Conservation (phyloP, 1,284 basidiomycete species). For the Malassezia furfur region DNA sequence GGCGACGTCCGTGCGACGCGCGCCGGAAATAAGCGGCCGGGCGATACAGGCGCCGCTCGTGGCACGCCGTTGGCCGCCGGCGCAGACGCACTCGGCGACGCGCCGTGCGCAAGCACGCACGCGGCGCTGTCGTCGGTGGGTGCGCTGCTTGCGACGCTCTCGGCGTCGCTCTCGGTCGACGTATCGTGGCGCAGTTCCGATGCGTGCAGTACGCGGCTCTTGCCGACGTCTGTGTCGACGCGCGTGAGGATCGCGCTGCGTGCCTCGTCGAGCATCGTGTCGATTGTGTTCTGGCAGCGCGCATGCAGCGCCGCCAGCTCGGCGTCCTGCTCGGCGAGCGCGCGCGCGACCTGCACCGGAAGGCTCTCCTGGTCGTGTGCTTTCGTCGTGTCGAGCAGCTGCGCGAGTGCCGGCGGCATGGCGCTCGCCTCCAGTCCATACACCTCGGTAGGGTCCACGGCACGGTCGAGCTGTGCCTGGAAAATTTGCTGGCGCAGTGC, state of each 20-base stretch:
- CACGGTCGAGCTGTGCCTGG: not conserved
- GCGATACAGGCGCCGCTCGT: no score
- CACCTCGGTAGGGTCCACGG: slow-evolving; percentile 10
- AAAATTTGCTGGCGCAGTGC: slow-evolving; percentile 32
- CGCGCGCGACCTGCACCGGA: slow-evolving; percentile 1
- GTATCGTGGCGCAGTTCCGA: slow-evolving; percentile 25
- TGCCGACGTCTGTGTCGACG: slow-evolving; percentile 20
- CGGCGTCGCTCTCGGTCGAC: no score
- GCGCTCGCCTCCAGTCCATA: not conserved
- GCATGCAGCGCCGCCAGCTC: slow-evolving; percentile 30
- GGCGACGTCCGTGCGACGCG: no score
- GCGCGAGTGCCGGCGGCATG: not conserved
- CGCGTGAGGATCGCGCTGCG: slow-evolving; percentile 26
- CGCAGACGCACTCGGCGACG: no score
- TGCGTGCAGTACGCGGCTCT: slow-evolving; percentile 30
- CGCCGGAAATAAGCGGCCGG: no score
- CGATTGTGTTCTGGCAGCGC: slow-evolving; percentile 30
- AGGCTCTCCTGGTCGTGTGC: not conserved
- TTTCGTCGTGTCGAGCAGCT: not conserved
- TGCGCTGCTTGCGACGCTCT: no score
- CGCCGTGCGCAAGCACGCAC: no score
- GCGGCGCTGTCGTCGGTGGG: no score
- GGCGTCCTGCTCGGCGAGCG: slow-evolving; percentile 21
- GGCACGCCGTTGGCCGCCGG: no score
- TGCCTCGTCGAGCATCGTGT: slow-evolving; percentile 27